Evolutionary conservation across 768 basidiomycete species (phyloP), one percentile per base, ranked within the genome.

Genomic region (Mycena rebaudengoi): DNA sequence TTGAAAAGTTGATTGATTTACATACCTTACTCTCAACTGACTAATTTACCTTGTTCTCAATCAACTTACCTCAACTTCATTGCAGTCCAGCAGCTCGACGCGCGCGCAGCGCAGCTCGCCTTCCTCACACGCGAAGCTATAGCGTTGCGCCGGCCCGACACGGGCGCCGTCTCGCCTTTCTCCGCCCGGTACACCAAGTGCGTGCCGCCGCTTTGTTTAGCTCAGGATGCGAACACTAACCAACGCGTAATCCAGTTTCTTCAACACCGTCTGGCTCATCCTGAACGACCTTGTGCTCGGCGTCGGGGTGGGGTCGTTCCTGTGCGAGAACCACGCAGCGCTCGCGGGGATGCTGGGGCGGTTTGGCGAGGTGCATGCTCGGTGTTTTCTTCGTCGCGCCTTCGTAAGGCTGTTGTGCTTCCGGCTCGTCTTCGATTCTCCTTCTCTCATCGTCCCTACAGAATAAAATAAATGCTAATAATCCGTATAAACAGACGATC

Each of bases 231-330:
- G n/a, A n/a, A n/a, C n/a, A n/a, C n/a, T n/a, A n/a, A n/a, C n/a
- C n/a, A n/a, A n/a, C n/a, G n/a, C n/a, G n/a, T n/a, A n/a, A n/a
- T n/a, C n/a, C n/a, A 96, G 94, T 53, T 96, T 97, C 74, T 96
- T 94, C 80, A 98, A 96, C 71, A 89, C 86, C 29, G 82, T 97
- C 2, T 99, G 97, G 97, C 81, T 97, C 2, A 85, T 96, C 28
- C 73, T 95, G 69, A 98, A 98, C 75, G 97, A 99, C 71, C 74
- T 96, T 26, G 94, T 94, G 26, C 82, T 98, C 28, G 97, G 97
- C 1, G 75, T 86, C 40, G 90, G 91, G 0, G 78, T 92, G 29
- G 89, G 91, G 1, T 76, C 87, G 1, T 88, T 95, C 70, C 70
- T 98, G 2, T 84, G 82, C 53, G 90, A 94, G 52, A 91, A 95